phyloP scores from a whole-genome alignment of 495 filamentous ascomycete species.

The Letharia columbiana region DNA sequence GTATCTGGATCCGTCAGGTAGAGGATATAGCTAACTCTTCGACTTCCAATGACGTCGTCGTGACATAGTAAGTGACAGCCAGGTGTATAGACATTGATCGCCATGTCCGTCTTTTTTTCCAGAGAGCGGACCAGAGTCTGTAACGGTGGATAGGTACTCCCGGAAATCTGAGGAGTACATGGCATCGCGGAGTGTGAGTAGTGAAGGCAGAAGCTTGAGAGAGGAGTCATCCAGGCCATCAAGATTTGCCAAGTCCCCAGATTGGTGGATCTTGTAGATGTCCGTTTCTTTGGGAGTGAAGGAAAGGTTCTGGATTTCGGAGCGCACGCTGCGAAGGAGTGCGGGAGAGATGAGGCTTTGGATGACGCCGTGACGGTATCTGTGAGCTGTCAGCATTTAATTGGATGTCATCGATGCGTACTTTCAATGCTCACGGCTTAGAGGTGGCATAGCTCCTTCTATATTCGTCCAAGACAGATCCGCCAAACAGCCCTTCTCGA shows the following conservation, averaged over 20 bases:
- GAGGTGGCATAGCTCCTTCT: conserved; percentile 62
- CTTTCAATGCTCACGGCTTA: conserved; percentile 45
- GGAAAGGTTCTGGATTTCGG: conserved; percentile 82
- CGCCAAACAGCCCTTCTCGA: conserved; percentile 66
- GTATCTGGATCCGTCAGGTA: conserved; percentile 86
- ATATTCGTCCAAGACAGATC: conserved; percentile 56
- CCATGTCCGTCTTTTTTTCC: conserved; percentile 98
- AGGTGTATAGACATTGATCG: conserved; percentile 96
- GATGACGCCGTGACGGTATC: conserved; percentile 90
- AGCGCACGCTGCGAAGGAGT: conserved; percentile 78
- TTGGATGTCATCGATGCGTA: not conserved
- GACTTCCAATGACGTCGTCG: conserved; percentile 94
- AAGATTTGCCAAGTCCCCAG: conserved; percentile 92
- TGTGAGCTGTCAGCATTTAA: conserved; percentile 25
- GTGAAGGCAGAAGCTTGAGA: conserved; percentile 70
- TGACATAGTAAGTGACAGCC: conserved; percentile 94
- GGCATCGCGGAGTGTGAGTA: conserved; percentile 80
- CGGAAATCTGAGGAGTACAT: conserved; percentile 88
- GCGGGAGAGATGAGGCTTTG: conserved; percentile 61
- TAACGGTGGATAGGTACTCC: conserved; percentile 75
- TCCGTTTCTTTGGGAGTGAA: conserved; percentile 99
- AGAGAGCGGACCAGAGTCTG: conserved; percentile 75
- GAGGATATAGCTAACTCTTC: conserved; percentile 90
- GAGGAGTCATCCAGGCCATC: conserved; percentile 82
- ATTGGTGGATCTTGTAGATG: conserved; percentile 99